These are phyloP conservation scores for Venturia nashicola DNA, from an alignment of 2,329 filamentous ascomycete genomes.

Conservation along the genomic window DNA sequence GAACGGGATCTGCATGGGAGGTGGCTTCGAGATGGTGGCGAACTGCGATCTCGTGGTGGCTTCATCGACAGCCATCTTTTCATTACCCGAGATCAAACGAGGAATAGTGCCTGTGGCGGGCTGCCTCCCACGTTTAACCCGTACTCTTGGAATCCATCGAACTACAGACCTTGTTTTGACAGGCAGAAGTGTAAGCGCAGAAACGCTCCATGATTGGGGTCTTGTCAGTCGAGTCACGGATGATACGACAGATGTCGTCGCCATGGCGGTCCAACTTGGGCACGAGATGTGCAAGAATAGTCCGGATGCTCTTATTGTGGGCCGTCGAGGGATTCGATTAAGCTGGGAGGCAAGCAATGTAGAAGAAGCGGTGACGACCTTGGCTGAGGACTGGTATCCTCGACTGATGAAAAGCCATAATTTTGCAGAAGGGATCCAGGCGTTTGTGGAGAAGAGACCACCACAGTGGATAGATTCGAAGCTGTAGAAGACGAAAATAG, in stretches of 20 bases:
- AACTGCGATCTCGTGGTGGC: constrained; percentile 38
- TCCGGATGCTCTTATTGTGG: constrained; percentile 14
- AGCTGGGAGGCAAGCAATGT: constrained; percentile 14
- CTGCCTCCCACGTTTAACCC: constrained; percentile 31
- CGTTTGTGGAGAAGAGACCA: constrained; percentile 65
- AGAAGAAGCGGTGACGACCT: constrained; percentile 29
- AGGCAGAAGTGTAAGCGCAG: constrained; percentile 24
- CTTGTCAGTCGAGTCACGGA: constrained; percentile 11
- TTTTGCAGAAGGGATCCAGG: constrained; percentile 59
- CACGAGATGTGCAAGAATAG: constrained; percentile 14
- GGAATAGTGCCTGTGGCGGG: constrained; percentile 35
- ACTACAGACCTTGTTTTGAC: constrained; percentile 32
- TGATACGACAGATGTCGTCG: constrained; percentile 6
- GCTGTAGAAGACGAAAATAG: constrained; percentile 13
- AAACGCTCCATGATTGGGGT: constrained; percentile 13
- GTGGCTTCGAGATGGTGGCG: constrained; percentile 36
- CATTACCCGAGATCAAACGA: constrained; percentile 33
- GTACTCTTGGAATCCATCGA: constrained; percentile 27
- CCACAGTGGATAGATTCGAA: constrained; percentile 49
- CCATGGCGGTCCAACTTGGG: constrained; percentile 12
- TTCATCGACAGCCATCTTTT: constrained; percentile 31
- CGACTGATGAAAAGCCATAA: constrained; percentile 56
- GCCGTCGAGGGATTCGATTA: constrained; percentile 13
- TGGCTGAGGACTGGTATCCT: constrained; percentile 45
- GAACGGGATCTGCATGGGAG: constrained; percentile 38